Evolutionary conservation across 148 eudicot genomes (phyloP).

Genomic region (Amaranthus palmeri): DNA sequence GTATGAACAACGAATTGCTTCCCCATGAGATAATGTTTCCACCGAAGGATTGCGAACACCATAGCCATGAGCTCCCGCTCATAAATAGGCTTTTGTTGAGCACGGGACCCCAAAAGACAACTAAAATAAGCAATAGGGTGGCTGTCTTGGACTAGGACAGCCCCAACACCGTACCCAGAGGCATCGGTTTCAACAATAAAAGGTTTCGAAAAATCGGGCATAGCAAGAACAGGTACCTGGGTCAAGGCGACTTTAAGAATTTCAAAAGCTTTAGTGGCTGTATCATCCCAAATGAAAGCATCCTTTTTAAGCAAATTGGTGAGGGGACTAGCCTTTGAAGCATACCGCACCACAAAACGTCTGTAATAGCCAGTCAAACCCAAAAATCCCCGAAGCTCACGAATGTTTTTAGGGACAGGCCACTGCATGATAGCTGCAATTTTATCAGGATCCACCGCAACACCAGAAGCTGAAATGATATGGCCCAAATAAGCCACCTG

Average conservation of each 20-base stretch:
- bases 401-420: neutral
- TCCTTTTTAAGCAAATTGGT: neutral
- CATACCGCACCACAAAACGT: neutral
- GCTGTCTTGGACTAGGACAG: neutral
- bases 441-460: neutral
- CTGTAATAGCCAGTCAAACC: neutral
- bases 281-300: neutral
- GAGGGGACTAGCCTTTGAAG: neutral
- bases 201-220: neutral
- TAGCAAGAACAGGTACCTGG: neutral
- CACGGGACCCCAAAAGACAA: neutral
- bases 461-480: neutral
- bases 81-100: neutral
- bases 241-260: neutral
- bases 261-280: neutral
- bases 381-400: neutral
- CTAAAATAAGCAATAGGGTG: neutral
- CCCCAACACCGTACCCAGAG: neutral
- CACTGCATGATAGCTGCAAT: neutral
- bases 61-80: neutral
- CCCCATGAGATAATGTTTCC: neutral
- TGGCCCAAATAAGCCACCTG: neutral
- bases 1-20: neutral
- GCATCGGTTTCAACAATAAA: slow-evolving; percentile 1
- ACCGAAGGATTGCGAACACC: neutral